Evolutionary conservation across 495 filamentous ascomycete genomes (phyloP).

Genomic region (Aspergillus sparsus): DNA sequence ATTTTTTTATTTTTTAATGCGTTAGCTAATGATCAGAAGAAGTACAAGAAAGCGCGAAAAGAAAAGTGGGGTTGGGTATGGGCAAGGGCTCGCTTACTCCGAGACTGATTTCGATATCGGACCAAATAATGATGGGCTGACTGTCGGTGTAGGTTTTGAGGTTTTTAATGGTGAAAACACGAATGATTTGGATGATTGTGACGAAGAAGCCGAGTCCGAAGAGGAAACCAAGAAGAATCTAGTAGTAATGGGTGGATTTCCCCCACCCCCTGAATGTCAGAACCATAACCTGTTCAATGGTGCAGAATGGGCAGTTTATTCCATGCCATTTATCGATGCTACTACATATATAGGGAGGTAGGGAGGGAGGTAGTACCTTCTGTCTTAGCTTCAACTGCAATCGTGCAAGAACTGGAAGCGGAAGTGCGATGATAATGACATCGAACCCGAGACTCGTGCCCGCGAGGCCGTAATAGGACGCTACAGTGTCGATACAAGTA

Average conservation of each 20-base stretch:
- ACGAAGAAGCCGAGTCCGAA: slow-evolving; percentile 56
- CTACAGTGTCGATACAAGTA: slow-evolving; percentile 41
- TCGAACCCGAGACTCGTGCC: slow-evolving; percentile 47
- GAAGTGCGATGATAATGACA: slow-evolving; percentile 51
- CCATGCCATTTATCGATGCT: too few species aligned
- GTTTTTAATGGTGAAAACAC: slow-evolving; percentile 50
- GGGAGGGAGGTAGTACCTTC: slow-evolving; percentile 28
- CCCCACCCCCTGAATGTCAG: not conserved
- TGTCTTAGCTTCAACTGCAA: slow-evolving; percentile 37
- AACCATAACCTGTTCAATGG: slow-evolving; percentile 2
- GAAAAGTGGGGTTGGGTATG: not conserved
- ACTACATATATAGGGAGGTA: too few species aligned
- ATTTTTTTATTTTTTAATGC: not conserved
- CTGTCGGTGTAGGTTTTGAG: slow-evolving; percentile 48
- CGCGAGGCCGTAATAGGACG: slow-evolving; percentile 40
- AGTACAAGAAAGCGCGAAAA: not conserved
- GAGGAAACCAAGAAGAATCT: slow-evolving; percentile 46
- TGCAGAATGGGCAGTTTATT: too few species aligned
- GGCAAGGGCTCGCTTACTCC: slow-evolving; percentile 30
- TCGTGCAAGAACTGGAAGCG: slow-evolving; percentile 45
- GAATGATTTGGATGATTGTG: slow-evolving; percentile 55
- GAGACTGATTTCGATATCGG: slow-evolving; percentile 51
- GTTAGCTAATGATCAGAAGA: too few species aligned
- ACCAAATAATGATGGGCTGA: slow-evolving; percentile 52
- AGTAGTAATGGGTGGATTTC: slow-evolving; percentile 9